A percentile compares a stretch with the other conserved stretches of the same genome.
These are phyloP conservation scores for Pseudocercospora ulei DNA, from an alignment of 2,329 filamentous ascomycete species.

Conservation along the genomic window DNA sequence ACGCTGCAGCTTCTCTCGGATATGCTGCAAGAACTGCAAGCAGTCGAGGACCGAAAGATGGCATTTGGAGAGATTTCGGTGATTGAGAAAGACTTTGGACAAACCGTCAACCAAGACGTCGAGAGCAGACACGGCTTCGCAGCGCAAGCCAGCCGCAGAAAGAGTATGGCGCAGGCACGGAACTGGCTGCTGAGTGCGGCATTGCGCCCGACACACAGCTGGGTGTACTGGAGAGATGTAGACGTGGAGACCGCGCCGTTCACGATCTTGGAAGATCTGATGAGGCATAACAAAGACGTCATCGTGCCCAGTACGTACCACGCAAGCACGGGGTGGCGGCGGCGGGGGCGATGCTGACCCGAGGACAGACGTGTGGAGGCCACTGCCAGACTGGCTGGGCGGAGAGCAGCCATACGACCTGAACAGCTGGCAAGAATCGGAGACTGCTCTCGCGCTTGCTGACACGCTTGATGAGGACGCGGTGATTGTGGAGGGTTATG, in stretches of 20 bases:
- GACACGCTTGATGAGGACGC: conserved; percentile 95
- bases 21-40: conserved; percentile 69
- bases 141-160: conserved; percentile 83
- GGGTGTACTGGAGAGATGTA: conserved; percentile 99
- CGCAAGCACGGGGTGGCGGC: neutral
- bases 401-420: conserved; percentile 97
- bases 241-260: conserved; percentile 96
- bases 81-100: conserved; percentile 97
- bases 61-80: conserved; percentile 94
- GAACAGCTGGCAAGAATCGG: conserved; percentile 98
- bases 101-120: conserved; percentile 94
- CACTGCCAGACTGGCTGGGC: conserved; percentile 96
- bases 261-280: conserved; percentile 92
- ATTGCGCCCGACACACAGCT: conserved; percentile 86
- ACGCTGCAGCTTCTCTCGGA: conserved; percentile 68
- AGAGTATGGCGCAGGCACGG: conserved; percentile 93
- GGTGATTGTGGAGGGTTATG: conserved; percentile 97
- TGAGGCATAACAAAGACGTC: conserved; percentile 97
- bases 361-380: conserved; percentile 70
- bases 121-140: conserved; percentile 96
- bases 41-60: conserved; percentile 65
- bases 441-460: conserved; percentile 84
- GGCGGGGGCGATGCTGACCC: conserved; percentile 38
- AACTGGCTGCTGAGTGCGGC: conserved; percentile 96
- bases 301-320: conserved; percentile 82